A percentile compares a stretch with the other conserved stretches of the same genome.
phyloP scores from a whole-genome alignment of 2,329 filamentous ascomycete species.

The Escovopsis sp. region DNA sequence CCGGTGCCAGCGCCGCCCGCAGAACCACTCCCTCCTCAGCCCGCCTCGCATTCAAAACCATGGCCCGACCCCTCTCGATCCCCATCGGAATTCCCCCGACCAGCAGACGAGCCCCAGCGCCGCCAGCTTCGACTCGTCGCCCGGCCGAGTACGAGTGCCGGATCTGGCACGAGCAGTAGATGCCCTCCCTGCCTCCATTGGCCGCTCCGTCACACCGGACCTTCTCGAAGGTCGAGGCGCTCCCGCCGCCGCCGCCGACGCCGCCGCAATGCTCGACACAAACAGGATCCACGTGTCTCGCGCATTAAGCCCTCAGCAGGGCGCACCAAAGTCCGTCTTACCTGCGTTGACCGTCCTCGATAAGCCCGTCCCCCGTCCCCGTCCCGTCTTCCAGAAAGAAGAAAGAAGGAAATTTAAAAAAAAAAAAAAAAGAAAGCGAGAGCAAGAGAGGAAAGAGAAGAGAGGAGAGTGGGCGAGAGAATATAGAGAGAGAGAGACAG shows the following conservation, averaged over 20 bases:
- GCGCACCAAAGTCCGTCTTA: conserved; percentile 16
- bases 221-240: conserved; percentile 21
- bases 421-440: too few relatives aligned
- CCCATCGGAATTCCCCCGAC: conserved; percentile 9
- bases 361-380: too few relatives aligned
- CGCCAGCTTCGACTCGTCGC: conserved; percentile 19
- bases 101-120: conserved; percentile 15
- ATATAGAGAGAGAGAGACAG: too few relatives aligned
- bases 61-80: conserved; percentile 11
- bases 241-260: conserved; percentile 9
- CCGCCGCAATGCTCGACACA: conserved; percentile 8
- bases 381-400: conserved; percentile 34
- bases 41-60: conserved; percentile 2
- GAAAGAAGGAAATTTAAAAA: too few relatives aligned
- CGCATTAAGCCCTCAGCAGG: conserved; percentile 16
- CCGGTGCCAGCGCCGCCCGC: not conserved
- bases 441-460: too few relatives aligned
- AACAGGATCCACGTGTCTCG: conserved; percentile 10
- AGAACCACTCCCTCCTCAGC: conserved; percentile 3
- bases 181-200: conserved; percentile 25
- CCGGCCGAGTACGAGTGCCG: conserved; percentile 5
- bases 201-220: conserved; percentile 55
- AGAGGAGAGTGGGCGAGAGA: too few relatives aligned
- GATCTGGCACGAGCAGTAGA: conserved; percentile 10
- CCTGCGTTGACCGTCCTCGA: too few relatives aligned